A percentile compares a stretch with the other conserved stretches of the same genome.
Evolutionary conservation across 805 yeast species (phyloP).

Genomic region (Wickerhamomyces sydowiorum): DNA sequence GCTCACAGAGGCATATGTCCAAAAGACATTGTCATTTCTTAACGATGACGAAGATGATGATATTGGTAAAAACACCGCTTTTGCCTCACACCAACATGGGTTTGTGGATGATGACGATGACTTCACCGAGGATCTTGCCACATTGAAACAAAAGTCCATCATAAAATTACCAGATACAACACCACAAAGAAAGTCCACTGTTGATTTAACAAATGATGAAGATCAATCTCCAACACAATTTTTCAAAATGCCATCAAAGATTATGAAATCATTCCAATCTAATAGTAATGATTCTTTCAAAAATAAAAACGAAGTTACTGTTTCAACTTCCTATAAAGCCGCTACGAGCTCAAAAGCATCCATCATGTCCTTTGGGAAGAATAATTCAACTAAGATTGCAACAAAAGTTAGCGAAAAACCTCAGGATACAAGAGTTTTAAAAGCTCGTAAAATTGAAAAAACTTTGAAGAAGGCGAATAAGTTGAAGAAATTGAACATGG

Average conservation of each 20-base stretch:
- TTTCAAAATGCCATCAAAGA: slow-evolving; percentile 34
- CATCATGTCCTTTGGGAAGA: slow-evolving; percentile 45
- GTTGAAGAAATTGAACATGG: slow-evolving; percentile 5
- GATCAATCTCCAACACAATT: slow-evolving; percentile 16
- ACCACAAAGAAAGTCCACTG: slow-evolving; percentile 12
- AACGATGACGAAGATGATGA: slow-evolving; percentile 22
- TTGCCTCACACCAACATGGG: slow-evolving; percentile 28
- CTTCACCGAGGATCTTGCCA: slow-evolving; percentile 36
- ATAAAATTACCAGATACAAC: slow-evolving; percentile 27
- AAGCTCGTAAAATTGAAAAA: slow-evolving; percentile 18
- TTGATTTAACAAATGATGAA: slow-evolving; percentile 16
- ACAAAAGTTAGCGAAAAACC: slow-evolving; percentile 7
- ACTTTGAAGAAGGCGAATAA: slow-evolving; percentile 5
- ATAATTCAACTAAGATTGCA: slow-evolving; percentile 11
- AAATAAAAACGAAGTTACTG: slow-evolving; percentile 42
- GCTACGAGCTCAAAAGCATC: slow-evolving; percentile 54
- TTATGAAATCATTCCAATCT: slow-evolving; percentile 39
- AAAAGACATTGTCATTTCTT: slow-evolving; percentile 49
- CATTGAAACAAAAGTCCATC: slow-evolving; percentile 39
- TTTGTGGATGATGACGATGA: slow-evolving; percentile 29
- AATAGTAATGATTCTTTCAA: slow-evolving; percentile 32
- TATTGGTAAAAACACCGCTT: not conserved
- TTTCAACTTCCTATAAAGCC: slow-evolving; percentile 46
- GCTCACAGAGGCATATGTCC: slow-evolving; percentile 52
- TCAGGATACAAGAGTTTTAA: slow-evolving; percentile 16